Conservation (phyloP, 2,329 filamentous ascomycete species). For the Pseudogymnoascus sp. region DNA sequence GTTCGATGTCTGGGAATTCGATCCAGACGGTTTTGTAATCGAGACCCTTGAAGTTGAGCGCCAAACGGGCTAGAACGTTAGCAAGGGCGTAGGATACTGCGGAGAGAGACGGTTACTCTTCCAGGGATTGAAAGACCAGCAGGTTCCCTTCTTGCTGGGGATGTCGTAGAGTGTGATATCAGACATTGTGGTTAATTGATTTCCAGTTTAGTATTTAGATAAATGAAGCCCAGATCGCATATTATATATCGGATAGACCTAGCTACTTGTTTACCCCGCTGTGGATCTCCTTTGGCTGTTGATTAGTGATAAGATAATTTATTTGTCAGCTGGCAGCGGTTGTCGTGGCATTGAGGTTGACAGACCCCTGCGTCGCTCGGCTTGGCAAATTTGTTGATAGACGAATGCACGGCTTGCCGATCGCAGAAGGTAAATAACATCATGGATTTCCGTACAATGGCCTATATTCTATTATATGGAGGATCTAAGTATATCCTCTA, state of each 20-base stretch:
- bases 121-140: constrained; percentile 64
- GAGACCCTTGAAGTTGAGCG: constrained; percentile 59
- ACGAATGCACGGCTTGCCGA: background rate
- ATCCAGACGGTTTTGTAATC: constrained; percentile 62
- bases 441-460: background rate
- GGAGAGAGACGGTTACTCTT: constrained; percentile 43
- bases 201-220: background rate
- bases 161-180: constrained; percentile 52
- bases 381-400: background rate
- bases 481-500: background rate
- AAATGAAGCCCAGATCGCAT: background rate
- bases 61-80: constrained; percentile 44
- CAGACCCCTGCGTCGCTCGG: background rate
- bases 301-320: background rate
- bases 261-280: background rate
- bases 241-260: background rate
- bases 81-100: constrained; percentile 12
- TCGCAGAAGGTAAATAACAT: background rate
- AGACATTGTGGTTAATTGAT: background rate
- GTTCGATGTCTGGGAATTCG: constrained; percentile 57
- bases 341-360: background rate
- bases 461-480: background rate
- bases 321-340: background rate
- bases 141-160: constrained; percentile 41
- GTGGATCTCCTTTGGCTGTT: background rate